Base-by-base conservation (phyloP, 2,329 filamentous ascomycete genomes). In the Aureobasidium sp. region DNA sequence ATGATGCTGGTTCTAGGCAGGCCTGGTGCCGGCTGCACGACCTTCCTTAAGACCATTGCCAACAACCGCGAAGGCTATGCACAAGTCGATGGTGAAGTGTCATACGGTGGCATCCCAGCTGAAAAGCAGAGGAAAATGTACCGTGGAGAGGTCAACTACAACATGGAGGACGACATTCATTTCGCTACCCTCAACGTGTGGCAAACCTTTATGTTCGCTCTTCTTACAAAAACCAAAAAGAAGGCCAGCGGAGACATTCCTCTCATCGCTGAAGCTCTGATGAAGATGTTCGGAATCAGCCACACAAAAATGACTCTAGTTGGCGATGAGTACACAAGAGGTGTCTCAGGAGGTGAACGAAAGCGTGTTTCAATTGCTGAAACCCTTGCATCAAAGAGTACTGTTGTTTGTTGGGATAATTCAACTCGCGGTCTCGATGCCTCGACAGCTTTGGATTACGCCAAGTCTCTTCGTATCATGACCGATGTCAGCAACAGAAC, bases 281-380 rank as follows among this genome's bases (percentile, higher is more conserved):
- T 91, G 70, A 87, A 85, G 68, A 90, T 92, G 78, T 92, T 93
- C 66, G 88, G 87, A 10, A 91, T 93, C 61, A 80, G 79, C 15
- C 89, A 93, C 69, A 91, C 89, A 0, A 85, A 83, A 67, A 80
- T 89, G 67, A 93, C 90, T 0, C 78, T 84, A 1, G 88, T 93
- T 1, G 90, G 90, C n/a, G 85, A 92, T 68, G 85, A 87, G 64
- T 84, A 79, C 67, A 81, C 86, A 8, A 83, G 88, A 50, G 89
- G 89, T 71, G 86, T 93, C 0, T 89, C 86, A 50, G 90, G 90
- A 67, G 90, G 90, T 62, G 90, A 94, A 75, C 78, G 89, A 41
- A 93, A 92, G 72, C 86, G 89, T 69, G 89, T 91, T 9, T 87
- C 85, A 27, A 91, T 93, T 65, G 87, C 88, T 1, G 89, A 93